Base-by-base conservation (phyloP, 495 filamentous ascomycete genomes). In the Penicillium bialowiezense region DNA sequence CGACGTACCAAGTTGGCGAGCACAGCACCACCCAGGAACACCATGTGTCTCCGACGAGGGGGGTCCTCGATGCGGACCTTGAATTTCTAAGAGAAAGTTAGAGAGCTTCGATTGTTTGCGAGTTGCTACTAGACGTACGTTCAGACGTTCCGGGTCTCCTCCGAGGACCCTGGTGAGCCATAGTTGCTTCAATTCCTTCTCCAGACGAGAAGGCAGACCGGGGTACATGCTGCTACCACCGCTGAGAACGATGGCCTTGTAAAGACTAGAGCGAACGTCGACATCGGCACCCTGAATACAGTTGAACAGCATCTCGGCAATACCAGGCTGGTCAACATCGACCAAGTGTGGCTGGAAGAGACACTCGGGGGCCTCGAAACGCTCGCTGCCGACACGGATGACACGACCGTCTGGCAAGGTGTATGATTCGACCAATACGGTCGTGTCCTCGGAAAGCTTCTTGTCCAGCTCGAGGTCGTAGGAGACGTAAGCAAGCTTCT, bases 201-300 rank as follows among this genome's bases (percentile, higher is more conserved):
- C 93, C 65, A 99, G 73, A 42, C 93, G 81, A 35, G 88, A 92
- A 12, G 93, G 95, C 44, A 99, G 76, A 50, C 93, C 93, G 0
- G 93, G 93, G 63, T 99, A 99, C 93, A 99, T 99, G 81, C 87
- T 92, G 72, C 86, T 91, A 52, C 93, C 93, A 56, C 93, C 93
- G 36, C 90, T 96, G 39, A 99, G 82, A 51, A 99, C 93, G 58
- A 99, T 87, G 3, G 95, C 93, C 76, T 95, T 96, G 79, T 95
- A 99, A 48, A 99, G 75, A 58, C 88, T 93, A 37, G 82, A 83
- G 46, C 93, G 85, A 31, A 97, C 87, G 69, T 99, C 93, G 51
- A 99, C 90, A 61, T 97, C 93, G 47, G 93, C 91, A 26, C 85
- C 72, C 69, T 97, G 93, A 62, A 99, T 97, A 23, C 91, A 97